Evolutionary conservation across 2,329 filamentous ascomycete genomes (phyloP).

Genomic region (Coleophoma eucalyptorum): DNA sequence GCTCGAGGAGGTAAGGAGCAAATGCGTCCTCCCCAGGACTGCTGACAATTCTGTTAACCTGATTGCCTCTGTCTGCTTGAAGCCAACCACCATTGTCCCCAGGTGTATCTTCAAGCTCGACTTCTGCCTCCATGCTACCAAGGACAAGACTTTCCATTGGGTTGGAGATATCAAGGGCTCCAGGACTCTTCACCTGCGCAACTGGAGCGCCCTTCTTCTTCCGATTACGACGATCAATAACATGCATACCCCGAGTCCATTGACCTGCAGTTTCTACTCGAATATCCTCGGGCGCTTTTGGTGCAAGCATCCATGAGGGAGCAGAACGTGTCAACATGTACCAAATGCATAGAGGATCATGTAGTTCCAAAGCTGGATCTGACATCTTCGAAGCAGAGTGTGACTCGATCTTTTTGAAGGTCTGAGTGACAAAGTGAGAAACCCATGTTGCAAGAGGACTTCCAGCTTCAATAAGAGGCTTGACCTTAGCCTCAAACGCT

Average conservation of each 20-base stretch:
- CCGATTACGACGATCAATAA: constrained; percentile 69
- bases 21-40: constrained; percentile 68
- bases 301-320: constrained; percentile 52
- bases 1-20: constrained; percentile 60
- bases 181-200: constrained; percentile 25
- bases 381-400: constrained; percentile 51
- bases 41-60: constrained; percentile 68
- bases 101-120: constrained; percentile 51
- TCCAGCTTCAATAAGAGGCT: constrained; percentile 51
- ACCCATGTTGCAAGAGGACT: constrained; percentile 75
- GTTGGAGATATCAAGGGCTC: constrained; percentile 28
- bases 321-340: constrained; percentile 64
- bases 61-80: constrained; percentile 70
- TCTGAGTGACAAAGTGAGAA: constrained; percentile 65
- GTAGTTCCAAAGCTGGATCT: constrained; percentile 61
- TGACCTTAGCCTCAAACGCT: constrained; percentile 54
- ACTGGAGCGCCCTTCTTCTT: constrained; percentile 42
- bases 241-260: constrained; percentile 91
- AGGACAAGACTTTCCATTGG: constrained; percentile 30
- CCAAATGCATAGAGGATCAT: constrained; percentile 78
- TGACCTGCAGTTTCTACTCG: constrained; percentile 86
- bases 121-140: constrained; percentile 35
- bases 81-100: constrained; percentile 78
- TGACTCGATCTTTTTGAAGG: constrained; percentile 64
- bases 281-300: constrained; percentile 69